These are phyloP conservation scores for Raphanus sativus DNA, from an alignment of 345 rosid species.

Conservation along the genomic window DNA sequence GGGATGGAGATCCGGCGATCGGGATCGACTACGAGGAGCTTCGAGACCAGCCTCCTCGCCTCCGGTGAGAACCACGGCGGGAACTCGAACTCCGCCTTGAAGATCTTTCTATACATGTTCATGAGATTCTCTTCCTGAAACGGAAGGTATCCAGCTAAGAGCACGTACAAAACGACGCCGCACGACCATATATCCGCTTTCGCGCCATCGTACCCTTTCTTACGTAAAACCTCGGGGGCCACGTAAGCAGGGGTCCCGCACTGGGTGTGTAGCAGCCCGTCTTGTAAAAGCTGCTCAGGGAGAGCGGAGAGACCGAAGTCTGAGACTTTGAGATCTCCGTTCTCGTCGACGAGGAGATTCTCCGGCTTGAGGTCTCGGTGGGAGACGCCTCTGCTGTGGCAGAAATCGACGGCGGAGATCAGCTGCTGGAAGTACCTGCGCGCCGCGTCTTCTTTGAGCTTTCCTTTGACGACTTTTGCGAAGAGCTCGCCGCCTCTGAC, in stretches of 20 bases:
- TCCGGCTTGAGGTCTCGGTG: constrained; percentile 89
- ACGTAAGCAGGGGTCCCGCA: constrained; percentile 96
- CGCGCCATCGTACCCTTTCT: constrained; percentile 81
- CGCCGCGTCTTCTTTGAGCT: constrained; percentile 55
- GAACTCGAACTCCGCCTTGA: constrained; percentile 58
- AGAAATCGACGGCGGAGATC: constrained; percentile 68
- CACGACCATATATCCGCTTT: constrained; percentile 86
- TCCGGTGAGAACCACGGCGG: constrained; percentile 70
- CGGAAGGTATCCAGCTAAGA: constrained; percentile 65
- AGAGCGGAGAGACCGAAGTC: constrained; percentile 82
- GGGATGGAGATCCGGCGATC: constrained; percentile 56
- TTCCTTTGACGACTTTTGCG: constrained; percentile 59
- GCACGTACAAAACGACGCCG: constrained; percentile 69
- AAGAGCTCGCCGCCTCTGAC: constrained; percentile 79
- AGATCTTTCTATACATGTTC: constrained; percentile 58
- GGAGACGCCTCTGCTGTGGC: constrained; percentile 77
- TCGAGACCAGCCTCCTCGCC: constrained; percentile 52
- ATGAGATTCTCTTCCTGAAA: constrained; percentile 71
- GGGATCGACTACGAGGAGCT: constrained; percentile 68
- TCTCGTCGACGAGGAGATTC: constrained; percentile 66
- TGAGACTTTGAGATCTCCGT: constrained; percentile 64
- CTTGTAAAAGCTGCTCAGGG: constrained; percentile 63
- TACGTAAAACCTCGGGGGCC: constrained; percentile 78
- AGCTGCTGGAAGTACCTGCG: constrained; percentile 69
- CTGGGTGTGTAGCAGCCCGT: constrained; percentile 76